phyloP scores from a whole-genome alignment of 495 filamentous ascomycete genomes.

The Bryoglossum gracile region DNA sequence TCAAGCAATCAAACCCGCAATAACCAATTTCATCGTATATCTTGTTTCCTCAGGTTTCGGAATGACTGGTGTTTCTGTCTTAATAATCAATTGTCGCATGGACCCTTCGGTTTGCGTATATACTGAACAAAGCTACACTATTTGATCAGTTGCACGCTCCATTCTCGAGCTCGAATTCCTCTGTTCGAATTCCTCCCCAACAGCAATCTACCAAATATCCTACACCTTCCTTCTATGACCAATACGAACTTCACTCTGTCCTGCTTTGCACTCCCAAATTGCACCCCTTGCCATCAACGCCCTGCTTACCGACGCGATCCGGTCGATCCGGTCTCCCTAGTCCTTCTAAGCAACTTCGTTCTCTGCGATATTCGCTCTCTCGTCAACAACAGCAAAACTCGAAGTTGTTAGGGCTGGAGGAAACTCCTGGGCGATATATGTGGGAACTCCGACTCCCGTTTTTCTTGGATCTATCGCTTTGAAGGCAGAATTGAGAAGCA shows the following conservation, averaged over 20 bases:
- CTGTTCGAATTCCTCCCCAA: neutral
- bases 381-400: neutral
- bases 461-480: neutral
- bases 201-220: too few relatives aligned
- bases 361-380: neutral
- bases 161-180: neutral
- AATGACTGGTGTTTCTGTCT: too few relatives aligned
- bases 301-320: neutral
- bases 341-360: neutral
- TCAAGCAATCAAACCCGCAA: too few relatives aligned
- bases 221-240: neutral
- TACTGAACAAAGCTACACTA: too few relatives aligned
- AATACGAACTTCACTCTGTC: neutral
- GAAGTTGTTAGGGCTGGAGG: neutral
- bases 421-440: neutral
- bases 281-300: neutral
- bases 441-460: neutral
- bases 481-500: constrained; percentile 4
- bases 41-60: too few relatives aligned
- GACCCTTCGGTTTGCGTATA: too few relatives aligned
- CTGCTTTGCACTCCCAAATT: neutral
- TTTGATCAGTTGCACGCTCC: too few relatives aligned
- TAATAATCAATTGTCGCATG: too few relatives aligned
- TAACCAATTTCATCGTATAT: too few relatives aligned
- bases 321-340: neutral